Evolutionary conservation across 495 filamentous ascomycete species (phyloP), one percentile per base, ranked within the genome.

Genomic region (Podospora pseudoanserina): DNA sequence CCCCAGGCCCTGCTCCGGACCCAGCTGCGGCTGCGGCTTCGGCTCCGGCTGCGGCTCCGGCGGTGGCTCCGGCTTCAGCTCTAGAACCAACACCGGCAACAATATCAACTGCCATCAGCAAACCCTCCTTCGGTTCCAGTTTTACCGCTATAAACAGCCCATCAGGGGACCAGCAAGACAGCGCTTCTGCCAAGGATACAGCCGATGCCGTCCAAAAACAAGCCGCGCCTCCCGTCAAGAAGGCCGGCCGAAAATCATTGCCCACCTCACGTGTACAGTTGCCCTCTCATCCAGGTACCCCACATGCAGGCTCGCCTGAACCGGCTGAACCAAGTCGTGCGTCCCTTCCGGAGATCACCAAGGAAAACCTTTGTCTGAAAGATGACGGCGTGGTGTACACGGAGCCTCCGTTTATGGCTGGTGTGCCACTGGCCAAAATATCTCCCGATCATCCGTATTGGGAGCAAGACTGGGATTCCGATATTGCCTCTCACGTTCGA

Each of bases 351-450:
- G 39, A 49, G 39, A 83, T 84, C 67, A 85, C 70, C 66, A 77
- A 73, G 56, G 72, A 71, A 0, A 75, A 54, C 1, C 69, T 85
- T 5, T 67, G 68, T 5, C 68, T 85, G 27, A 75, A 68, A 7
- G 73, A 85, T 54, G 73, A 85, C 60, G 81, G 82, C 20, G 66
- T 60, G 6, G 68, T 78, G 13, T 78, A 79, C 18, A 80, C 73
- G 1, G 77, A 79, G 2, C 82, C 82, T 2, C 67, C 75, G 18
- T 74, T 77, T 69, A 81, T 82, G 71, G 76, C 72, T 18, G 82
- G 81, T 1, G 80, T 83, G 16, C 82, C 82, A 2, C 70, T 84
- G 9, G 79, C 71, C 39, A 82, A 80, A 67, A 83, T 85, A 65
- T 67, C 73, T 49, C 71, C 73, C 1, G 68, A 66, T 18, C 78